Percentiles rank a stretch among this genome's conserved stretches.
phyloP scores from a whole-genome alignment of 768 basidiomycete species.

The Lactarius vividus region DNA sequence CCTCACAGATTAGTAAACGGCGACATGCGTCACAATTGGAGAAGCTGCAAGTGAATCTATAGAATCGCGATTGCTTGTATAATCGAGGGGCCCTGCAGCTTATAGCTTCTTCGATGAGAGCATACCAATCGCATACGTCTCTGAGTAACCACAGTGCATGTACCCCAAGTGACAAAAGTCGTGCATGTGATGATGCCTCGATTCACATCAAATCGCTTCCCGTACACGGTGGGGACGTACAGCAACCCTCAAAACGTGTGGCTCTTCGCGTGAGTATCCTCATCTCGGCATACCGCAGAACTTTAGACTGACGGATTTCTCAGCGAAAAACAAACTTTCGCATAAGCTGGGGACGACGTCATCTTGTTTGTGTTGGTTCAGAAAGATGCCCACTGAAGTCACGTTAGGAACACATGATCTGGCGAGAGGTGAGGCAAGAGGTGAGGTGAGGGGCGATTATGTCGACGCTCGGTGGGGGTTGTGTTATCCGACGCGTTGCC shows the following conservation, averaged over 20 bases:
- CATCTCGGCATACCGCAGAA: neutral
- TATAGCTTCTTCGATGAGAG: slow-evolving; percentile 33
- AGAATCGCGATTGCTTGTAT: neutral
- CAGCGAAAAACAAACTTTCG: neutral
- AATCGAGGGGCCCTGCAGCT: neutral
- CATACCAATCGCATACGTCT: slow-evolving; percentile 35
- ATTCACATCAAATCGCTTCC: slow-evolving; percentile 12
- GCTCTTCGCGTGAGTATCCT: slow-evolving; percentile 20
- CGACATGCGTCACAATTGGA: slow-evolving; percentile 6
- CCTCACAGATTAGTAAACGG: neutral
- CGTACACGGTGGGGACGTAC: slow-evolving; percentile 23
- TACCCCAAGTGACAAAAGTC: neutral
- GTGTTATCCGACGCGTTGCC: neutral
- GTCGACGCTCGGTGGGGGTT: neutral
- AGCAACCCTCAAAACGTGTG: slow-evolving; percentile 25
- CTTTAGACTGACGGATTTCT: neutral
- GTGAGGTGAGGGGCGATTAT: neutral
- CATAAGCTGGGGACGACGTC: neutral
- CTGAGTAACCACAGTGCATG: slow-evolving; percentile 35
- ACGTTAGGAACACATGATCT: neutral
- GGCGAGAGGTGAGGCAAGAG: neutral
- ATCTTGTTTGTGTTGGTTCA: neutral
- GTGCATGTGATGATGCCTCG: neutral
- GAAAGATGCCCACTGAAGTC: neutral
- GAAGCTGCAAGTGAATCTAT: neutral